Evolutionary conservation across 164 flowering plant genomes (phyloP).

Genomic region (Houttuynia cordata): DNA sequence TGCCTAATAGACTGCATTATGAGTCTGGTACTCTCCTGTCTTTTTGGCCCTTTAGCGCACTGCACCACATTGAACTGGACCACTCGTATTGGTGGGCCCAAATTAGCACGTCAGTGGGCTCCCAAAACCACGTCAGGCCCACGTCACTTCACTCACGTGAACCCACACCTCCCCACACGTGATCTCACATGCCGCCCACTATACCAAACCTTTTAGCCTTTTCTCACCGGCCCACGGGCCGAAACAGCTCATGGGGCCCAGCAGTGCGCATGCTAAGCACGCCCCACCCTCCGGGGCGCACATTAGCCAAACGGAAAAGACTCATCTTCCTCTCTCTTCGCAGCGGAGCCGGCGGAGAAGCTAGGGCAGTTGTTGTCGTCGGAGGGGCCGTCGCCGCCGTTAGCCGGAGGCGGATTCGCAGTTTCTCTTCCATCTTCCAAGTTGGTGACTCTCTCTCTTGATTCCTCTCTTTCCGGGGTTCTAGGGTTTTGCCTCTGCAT

Average conservation of each 20-base stretch:
- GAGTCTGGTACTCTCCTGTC: no score
- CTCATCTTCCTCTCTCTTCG: slow-evolving; percentile 12
- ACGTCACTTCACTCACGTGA: slow-evolving; percentile 1
- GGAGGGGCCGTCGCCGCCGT: slow-evolving; percentile 43
- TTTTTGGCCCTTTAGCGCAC: no score
- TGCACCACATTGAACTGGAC: no score
- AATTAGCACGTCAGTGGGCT: no score
- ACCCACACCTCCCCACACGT: slow-evolving; percentile 1
- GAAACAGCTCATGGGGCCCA: neutral
- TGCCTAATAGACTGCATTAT: no score
- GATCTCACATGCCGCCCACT: neutral
- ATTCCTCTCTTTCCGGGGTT: neutral
- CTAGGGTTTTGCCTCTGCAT: neutral
- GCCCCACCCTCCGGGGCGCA: neutral
- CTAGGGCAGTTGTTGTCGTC: slow-evolving; percentile 43
- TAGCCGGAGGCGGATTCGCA: slow-evolving; percentile 21
- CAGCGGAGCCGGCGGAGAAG: slow-evolving; percentile 37
- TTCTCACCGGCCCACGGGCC: neutral
- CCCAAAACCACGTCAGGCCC: neutral
- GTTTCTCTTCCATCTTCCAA: slow-evolving; percentile 40
- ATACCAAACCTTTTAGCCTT: neutral
- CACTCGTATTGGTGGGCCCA: no score
- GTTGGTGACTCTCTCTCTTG: slow-evolving; percentile 28
- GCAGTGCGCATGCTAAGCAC: neutral
- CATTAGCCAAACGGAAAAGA: neutral